Evolutionary conservation across 2,329 filamentous ascomycete species (phyloP), one percentile per base, ranked within the genome.

Genomic region (Ascochyta clinopodiicola): DNA sequence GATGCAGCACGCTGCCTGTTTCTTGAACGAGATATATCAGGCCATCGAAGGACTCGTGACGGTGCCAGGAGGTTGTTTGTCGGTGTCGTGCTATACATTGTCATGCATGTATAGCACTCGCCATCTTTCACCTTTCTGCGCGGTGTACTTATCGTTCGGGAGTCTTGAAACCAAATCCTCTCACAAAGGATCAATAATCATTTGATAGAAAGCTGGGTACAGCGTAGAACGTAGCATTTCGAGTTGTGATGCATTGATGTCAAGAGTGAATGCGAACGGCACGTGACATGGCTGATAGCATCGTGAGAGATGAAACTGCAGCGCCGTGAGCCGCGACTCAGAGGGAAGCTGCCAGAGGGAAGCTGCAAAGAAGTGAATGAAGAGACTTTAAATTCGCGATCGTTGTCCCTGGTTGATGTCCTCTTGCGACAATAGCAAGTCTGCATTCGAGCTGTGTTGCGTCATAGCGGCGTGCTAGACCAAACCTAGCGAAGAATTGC

Each of bases 81-180:
- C 12, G 15, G 29, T 31, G 2, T 29, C 9, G 12, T 31, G 12
- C 4, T 31, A 6, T 10, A 12, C 29, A 2, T 31, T 10, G 4
- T 31, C 12, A 31, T 31, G 29, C 29, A 31, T 5, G 12, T 4
- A 13, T 6, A 13, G 12, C 29, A 4, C 15, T 13, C 72, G 42
- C 77, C 76, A 66, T 80, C 78, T 71, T 84, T 83, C 54, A 82
- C 81, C 80, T 83, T 83, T 56, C 67, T 80, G 55, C 21, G 27
- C 32, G 36, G 34, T 35, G 22, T 31, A 22, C 43, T 42, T 35
- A 22, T 47, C 31, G 2, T 17, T 29, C 31, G 22, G 36, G 8
- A 7, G 12, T 8, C 10, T 42, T 42, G 8, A 10, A 31, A 13
- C 19, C 12, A n/a, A 12, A 2, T 25, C 8, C 32, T 43, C 6